Evolutionary conservation across 2,329 filamentous ascomycete genomes (phyloP).

Genomic region (Microsporum ferrugineum): DNA sequence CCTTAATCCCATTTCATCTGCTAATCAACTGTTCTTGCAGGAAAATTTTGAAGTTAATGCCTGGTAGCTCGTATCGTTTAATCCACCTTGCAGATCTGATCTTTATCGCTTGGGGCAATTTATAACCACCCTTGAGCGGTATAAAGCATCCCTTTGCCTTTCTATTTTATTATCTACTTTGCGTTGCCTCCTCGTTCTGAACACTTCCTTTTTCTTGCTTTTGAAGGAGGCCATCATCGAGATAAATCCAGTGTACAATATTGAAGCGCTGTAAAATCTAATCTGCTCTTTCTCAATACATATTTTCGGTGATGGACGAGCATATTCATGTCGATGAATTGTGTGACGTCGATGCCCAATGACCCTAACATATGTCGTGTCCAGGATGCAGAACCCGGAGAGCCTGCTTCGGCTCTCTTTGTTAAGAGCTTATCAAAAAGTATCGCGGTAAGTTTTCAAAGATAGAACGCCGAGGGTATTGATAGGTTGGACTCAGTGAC

Average conservation of each 20-base stretch:
- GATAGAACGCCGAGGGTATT: no score
- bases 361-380: not conserved
- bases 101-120: not conserved
- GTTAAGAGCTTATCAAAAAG: no score
- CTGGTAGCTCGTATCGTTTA: constrained; percentile 49
- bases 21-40: constrained; percentile 32
- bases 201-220: not conserved
- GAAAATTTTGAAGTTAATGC: constrained; percentile 90
- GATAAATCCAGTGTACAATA: constrained; percentile 8
- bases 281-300: not conserved
- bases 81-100: not conserved
- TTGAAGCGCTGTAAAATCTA: constrained; percentile 7
- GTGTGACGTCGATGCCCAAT: not conserved
- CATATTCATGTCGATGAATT: not conserved
- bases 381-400: no score
- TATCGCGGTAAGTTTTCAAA: no score
- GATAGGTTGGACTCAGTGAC: no score
- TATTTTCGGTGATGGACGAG: not conserved
- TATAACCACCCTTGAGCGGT: not conserved
- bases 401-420: no score
- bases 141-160: not conserved
- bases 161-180: not conserved
- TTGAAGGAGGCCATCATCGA: not conserved
- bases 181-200: not conserved
- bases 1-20: constrained; percentile 22